Percentiles rank a stretch among this genome's conserved stretches.
These are phyloP conservation scores for Inga laurina DNA, from an alignment of 306 rosid genomes.

Conservation along the genomic window DNA sequence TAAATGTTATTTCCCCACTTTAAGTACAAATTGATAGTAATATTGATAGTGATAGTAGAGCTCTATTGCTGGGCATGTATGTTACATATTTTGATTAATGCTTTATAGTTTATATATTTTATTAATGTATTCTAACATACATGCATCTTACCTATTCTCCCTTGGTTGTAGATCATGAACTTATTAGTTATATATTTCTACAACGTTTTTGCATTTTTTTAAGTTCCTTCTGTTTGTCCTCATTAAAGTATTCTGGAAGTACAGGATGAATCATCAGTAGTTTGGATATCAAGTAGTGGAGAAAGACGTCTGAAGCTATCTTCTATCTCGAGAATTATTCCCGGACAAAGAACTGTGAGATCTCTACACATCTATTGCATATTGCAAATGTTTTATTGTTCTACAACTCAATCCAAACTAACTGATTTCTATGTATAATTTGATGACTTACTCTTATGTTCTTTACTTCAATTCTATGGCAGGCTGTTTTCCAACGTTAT, in stretches of 20 bases:
- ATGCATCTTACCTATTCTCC: constrained; percentile 13
- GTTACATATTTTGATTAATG: constrained; percentile 21
- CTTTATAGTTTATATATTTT: background rate
- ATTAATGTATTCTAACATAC: background rate
- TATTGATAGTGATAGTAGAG: constrained; percentile 3
- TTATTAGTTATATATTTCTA: background rate
- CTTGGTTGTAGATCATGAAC: constrained; percentile 8
- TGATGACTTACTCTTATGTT: constrained; percentile 22
- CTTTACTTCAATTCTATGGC: constrained; percentile 27
- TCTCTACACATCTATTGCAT: constrained; percentile 30
- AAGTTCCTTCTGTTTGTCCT: constrained; percentile 36
- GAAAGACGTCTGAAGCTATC: constrained; percentile 88
- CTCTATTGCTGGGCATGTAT: constrained; percentile 9
- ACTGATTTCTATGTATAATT: constrained; percentile 12
- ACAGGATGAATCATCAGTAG: constrained; percentile 88
- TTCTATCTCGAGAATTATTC: constrained; percentile 79
- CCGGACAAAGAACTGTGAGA: constrained; percentile 99
- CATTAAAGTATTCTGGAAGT: constrained; percentile 33
- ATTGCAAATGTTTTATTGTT: constrained; percentile 17
- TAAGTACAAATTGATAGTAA: background rate
- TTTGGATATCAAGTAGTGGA: constrained; percentile 87
- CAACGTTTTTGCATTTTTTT: constrained; percentile 5
- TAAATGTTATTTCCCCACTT: background rate
- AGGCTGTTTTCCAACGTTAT: constrained; percentile 95
- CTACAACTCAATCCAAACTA: constrained; percentile 1